Evolutionary conservation across 2,329 filamentous ascomycete species (phyloP).

Genomic region (Arthrocladium fulminans): DNA sequence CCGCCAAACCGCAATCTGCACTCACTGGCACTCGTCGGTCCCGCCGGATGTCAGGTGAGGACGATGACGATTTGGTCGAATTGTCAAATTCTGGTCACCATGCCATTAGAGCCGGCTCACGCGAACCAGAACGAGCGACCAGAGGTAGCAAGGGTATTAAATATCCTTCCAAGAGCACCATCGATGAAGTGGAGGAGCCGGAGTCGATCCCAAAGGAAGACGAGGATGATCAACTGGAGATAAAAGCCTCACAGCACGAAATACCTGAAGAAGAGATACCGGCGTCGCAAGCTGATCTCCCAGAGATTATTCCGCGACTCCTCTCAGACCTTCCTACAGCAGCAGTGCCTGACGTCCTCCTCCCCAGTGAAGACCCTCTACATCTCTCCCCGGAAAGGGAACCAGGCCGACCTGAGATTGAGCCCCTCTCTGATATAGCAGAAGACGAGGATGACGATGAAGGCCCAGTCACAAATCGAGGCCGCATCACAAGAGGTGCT

Average conservation of each 20-base stretch:
- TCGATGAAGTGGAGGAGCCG: constrained; percentile 36
- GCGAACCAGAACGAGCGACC: constrained; percentile 42
- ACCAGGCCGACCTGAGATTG: constrained; percentile 9
- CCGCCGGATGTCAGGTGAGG: constrained; percentile 51
- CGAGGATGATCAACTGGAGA: constrained; percentile 24
- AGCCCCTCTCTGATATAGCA: constrained; percentile 13
- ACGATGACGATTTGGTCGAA: constrained; percentile 47
- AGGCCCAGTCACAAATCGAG: constrained; percentile 43
- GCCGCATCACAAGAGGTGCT: constrained; percentile 30
- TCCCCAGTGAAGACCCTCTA: constrained; percentile 6
- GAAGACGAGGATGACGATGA: constrained; percentile 46
- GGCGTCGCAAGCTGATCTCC: constrained; percentile 26
- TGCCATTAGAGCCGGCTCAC: constrained; percentile 45
- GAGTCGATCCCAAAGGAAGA: constrained; percentile 26
- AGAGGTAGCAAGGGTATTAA: constrained; percentile 36
- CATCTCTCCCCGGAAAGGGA: constrained; percentile 14
- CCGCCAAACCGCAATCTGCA: constrained; percentile 22
- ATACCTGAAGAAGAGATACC: constrained; percentile 33
- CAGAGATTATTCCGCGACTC: constrained; percentile 21
- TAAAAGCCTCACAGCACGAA: constrained; percentile 32
- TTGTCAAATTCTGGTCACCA: constrained; percentile 53
- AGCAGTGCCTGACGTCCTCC: background rate
- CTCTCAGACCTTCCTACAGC: constrained; percentile 14
- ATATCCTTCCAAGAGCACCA: constrained; percentile 30
- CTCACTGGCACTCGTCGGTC: constrained; percentile 38